These are phyloP conservation scores for Phoenix dactylifera DNA, from an alignment of 176 grass and related monocot species.

Conservation along the genomic window DNA sequence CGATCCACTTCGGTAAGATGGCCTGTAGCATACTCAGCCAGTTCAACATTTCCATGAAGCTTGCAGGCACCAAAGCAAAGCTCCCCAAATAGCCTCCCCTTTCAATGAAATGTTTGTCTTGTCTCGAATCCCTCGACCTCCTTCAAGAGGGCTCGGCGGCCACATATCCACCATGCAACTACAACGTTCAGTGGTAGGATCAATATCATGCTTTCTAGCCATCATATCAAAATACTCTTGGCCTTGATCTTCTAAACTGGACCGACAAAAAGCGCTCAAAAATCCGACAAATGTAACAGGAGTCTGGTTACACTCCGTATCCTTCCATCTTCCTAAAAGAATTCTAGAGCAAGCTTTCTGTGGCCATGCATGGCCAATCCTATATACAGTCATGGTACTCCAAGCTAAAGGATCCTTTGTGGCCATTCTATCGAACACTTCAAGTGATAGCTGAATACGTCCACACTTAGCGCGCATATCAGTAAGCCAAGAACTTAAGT, in stretches of 20 bases:
- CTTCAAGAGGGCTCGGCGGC: background rate
- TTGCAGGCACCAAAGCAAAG: no score
- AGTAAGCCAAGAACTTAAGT: background rate
- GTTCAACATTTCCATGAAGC: no score
- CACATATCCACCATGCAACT: constrained; percentile 1
- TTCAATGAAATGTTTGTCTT: no score
- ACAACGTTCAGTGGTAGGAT: background rate
- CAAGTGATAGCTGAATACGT: background rate
- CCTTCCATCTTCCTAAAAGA: no score
- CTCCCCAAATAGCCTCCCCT: no score
- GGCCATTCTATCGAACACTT: background rate
- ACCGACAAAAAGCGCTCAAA: background rate
- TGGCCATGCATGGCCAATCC: no score
- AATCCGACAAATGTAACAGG: background rate
- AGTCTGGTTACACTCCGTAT: no score
- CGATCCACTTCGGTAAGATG: no score
- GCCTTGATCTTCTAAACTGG: no score
- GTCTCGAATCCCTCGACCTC: no score
- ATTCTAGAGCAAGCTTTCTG: no score
- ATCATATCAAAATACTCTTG: background rate
- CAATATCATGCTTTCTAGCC: background rate
- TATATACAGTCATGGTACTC: background rate
- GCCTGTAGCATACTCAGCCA: no score
- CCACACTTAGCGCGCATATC: background rate
- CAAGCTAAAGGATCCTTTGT: background rate